Percentiles rank a stretch among this genome's conserved stretches.
phyloP scores from a whole-genome alignment of 1,139 yeast genomes.

The Candida tropicalis region DNA sequence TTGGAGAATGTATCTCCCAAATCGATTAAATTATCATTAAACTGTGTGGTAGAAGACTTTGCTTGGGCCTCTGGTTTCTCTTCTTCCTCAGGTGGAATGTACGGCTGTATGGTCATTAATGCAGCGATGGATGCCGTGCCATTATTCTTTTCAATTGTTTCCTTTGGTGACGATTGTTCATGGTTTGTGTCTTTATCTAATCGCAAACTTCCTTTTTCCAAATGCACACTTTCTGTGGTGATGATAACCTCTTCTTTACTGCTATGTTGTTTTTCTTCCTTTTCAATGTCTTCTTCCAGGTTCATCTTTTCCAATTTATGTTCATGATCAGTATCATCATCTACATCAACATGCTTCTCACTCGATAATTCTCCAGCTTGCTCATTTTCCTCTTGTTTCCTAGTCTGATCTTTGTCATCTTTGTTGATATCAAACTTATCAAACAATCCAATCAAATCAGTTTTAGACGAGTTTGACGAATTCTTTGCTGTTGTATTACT shows the following conservation, averaged over 20 bases:
- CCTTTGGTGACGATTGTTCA: constrained; percentile 9
- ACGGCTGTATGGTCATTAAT: constrained; percentile 19
- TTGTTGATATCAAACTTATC: constrained; percentile 39
- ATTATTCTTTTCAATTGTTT: constrained; percentile 10
- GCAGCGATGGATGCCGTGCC: constrained; percentile 11
- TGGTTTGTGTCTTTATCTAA: not conserved
- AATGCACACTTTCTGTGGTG: not conserved
- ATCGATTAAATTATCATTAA: constrained; percentile 10
- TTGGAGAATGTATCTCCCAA: constrained; percentile 5
- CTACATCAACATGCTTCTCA: constrained; percentile 16
- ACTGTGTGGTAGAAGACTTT: not conserved
- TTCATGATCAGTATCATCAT: constrained; percentile 7
- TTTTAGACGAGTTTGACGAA: constrained; percentile 16
- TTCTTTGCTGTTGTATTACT: constrained; percentile 4
- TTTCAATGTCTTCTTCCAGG: constrained; percentile 7
- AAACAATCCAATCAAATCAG: constrained; percentile 42
- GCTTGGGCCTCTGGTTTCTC: too few relatives aligned
- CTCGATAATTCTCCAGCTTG: constrained; percentile 6
- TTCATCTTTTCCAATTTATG: constrained; percentile 13
- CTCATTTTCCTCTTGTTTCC: constrained; percentile 9
- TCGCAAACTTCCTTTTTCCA: not conserved
- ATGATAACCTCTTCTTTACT: not conserved
- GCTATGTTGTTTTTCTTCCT: not conserved
- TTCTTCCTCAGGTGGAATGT: constrained; percentile 9
- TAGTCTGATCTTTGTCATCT: constrained; percentile 10